phyloP scores from a whole-genome alignment of 768 basidiomycete species.

The Termitomyces sp. region DNA sequence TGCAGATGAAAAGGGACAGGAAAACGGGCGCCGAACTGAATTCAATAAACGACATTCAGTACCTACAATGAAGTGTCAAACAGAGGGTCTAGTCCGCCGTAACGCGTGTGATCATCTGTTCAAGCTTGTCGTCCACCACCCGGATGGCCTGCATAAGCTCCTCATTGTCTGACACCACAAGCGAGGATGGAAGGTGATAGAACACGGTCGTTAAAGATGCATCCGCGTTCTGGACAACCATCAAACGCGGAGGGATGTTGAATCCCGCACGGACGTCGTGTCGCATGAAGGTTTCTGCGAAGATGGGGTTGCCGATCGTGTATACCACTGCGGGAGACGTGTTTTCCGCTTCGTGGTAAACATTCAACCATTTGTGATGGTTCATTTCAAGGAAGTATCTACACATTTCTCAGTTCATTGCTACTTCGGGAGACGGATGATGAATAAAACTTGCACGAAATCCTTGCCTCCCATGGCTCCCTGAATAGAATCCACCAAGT shows the following conservation, averaged over 20 bases:
- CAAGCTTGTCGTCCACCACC: constrained; percentile 40
- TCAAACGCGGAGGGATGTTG: constrained; percentile 29
- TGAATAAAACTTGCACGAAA: constrained; percentile 42
- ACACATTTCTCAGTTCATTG: neutral
- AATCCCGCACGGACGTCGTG: constrained; percentile 26
- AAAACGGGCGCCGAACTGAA: neutral
- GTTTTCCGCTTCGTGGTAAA: constrained; percentile 19
- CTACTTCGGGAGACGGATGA: neutral
- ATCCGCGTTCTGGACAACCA: constrained; percentile 26
- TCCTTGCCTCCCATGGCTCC: constrained; percentile 28
- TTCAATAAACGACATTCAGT: neutral
- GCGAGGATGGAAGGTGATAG: constrained; percentile 34
- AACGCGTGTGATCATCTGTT: constrained; percentile 33
- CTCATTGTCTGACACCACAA: constrained; percentile 24
- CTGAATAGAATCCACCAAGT: constrained; percentile 31
- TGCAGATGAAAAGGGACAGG: neutral
- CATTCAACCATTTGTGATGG: constrained; percentile 33
- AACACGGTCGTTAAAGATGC: constrained; percentile 24
- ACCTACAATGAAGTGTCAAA: neutral
- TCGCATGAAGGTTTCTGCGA: constrained; percentile 29
- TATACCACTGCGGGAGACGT: constrained; percentile 36
- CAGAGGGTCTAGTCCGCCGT: constrained; percentile 14
- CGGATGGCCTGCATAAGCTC: constrained; percentile 29
- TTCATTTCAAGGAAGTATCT: constrained; percentile 40
- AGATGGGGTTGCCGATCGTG: constrained; percentile 32